Base-by-base conservation (phyloP, 768 basidiomycete genomes). In the Phlebiopsis gigantea region DNA sequence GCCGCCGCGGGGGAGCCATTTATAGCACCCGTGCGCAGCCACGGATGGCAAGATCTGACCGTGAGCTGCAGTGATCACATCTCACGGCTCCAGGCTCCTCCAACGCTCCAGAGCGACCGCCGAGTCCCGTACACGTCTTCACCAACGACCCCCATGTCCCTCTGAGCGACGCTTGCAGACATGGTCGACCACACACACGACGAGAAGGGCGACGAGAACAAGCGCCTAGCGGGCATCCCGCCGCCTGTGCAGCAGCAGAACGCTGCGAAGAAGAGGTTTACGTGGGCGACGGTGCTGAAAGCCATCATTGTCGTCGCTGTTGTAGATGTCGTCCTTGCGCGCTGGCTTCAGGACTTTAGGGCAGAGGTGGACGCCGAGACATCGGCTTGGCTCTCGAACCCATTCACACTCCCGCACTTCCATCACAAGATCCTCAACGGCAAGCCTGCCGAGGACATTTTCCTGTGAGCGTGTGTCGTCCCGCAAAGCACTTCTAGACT, bases 371-470 rank as follows among this genome's bases (percentile, higher is more conserved):
- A 61, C 30, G 26, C 9, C 10, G 60, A 61, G 53, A 46, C 53
- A 7, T 52, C 34, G 25, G 34, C 43, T 9, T 61, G 56, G 60
- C 46, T 54, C 17, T 42, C 47, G 14, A 55, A 57, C 30, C 57
- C 52, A 21, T 57, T 57, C 39, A 24, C 39, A 2, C 34, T 26
- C 14, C 39, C 45, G 47, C 41, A 28, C 28, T 31, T 21, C 39
- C 30, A 51, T 25, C 45, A 55, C 10, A 46, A 54, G 14, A 64
- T 69, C 21, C 57, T 71, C 47, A 68, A 66, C 45, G 73, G 71
- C 17, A 72, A 66, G 57, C 60, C 66, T 34, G 76, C 77, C 1
- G 79, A 80, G 66, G 57, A 75, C 28, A 61, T 77, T 34, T 80
- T 77, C 66, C 59, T 81, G 79, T 78, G 58, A 63, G 78, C 54